Evolutionary conservation across 2,329 filamentous ascomycete genomes (phyloP).

Genomic region (Plectosphaerella sp.): DNA sequence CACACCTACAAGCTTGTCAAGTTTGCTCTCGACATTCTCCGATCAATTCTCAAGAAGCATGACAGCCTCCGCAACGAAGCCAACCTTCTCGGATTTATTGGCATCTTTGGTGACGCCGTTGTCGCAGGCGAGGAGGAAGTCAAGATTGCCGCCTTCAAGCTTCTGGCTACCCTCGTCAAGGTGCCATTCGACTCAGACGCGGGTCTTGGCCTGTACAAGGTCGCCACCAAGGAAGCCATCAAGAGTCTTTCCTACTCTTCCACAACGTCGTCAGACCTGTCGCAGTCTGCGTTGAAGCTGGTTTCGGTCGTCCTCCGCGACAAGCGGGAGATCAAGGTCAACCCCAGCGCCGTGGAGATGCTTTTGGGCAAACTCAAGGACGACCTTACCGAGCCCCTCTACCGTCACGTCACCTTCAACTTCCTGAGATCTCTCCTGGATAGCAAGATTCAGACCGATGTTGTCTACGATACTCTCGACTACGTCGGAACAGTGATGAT

Average conservation of each 20-base stretch:
- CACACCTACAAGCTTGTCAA: slow-evolving; percentile 83
- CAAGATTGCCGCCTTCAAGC: slow-evolving; percentile 78
- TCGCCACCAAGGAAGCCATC: slow-evolving; percentile 82
- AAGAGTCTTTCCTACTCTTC: slow-evolving; percentile 73
- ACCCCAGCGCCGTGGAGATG: slow-evolving; percentile 77
- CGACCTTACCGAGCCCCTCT: slow-evolving; percentile 87
- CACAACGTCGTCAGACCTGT: slow-evolving; percentile 75
- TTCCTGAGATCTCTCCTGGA: slow-evolving; percentile 86
- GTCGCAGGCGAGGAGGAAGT: slow-evolving; percentile 87
- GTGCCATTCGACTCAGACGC: slow-evolving; percentile 73
- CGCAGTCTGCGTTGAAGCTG: slow-evolving; percentile 85
- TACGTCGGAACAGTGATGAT: slow-evolving; percentile 90
- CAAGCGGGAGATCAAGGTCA: slow-evolving; percentile 68
- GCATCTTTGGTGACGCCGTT: slow-evolving; percentile 82
- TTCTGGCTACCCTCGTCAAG: slow-evolving; percentile 81
- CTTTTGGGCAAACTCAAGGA: slow-evolving; percentile 77
- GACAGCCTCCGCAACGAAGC: slow-evolving; percentile 72
- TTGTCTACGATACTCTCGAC: slow-evolving; percentile 89
- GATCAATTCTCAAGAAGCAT: slow-evolving; percentile 81
- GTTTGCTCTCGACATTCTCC: slow-evolving; percentile 83
- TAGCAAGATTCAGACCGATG: slow-evolving; percentile 77
- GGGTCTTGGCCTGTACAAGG: slow-evolving; percentile 58
- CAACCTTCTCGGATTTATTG: slow-evolving; percentile 82
- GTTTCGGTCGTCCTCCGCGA: slow-evolving; percentile 82
- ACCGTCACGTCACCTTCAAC: slow-evolving; percentile 90